Conservation (phyloP, 805 yeast species). For the Cyberlindnera euphorbiae region DNA sequence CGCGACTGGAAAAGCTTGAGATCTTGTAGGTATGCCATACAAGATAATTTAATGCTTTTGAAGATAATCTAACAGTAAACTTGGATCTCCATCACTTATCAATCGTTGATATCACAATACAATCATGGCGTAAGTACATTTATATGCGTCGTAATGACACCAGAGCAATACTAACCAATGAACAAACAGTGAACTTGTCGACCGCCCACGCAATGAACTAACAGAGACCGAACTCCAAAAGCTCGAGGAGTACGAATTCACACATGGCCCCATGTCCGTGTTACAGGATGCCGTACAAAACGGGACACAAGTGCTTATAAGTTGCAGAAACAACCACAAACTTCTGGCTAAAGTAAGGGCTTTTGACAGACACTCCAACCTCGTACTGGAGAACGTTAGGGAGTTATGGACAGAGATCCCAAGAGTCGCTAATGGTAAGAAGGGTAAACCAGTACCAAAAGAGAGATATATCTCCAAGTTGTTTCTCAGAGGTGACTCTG, state of each 20-base stretch:
- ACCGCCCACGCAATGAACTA: constrained; percentile 75
- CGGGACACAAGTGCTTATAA: constrained; percentile 75
- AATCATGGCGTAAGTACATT: constrained; percentile 24
- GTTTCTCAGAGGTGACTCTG: constrained; percentile 94
- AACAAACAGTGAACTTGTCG: constrained; percentile 50
- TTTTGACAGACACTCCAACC: constrained; percentile 92
- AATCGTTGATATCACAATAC: too few species aligned
- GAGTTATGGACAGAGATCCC: constrained; percentile 74
- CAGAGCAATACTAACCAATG: constrained; percentile 9
- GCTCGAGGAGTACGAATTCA: constrained; percentile 84
- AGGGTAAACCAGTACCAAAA: constrained; percentile 57
- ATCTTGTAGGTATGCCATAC: too few species aligned
- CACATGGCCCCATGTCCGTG: constrained; percentile 86
- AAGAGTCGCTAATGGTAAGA: constrained; percentile 61
- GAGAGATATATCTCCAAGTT: constrained; percentile 84
- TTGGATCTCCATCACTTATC: too few species aligned
- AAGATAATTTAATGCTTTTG: background rate
- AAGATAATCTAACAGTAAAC: too few species aligned
- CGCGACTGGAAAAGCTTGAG: too few species aligned
- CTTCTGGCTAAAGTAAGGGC: constrained; percentile 87
- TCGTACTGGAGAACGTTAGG: constrained; percentile 87
- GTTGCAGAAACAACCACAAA: constrained; percentile 91
- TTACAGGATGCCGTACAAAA: constrained; percentile 78
- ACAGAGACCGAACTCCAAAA: constrained; percentile 73
- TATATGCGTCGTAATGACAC: too few species aligned